Percentiles rank a stretch among this genome's conserved stretches.
These are phyloP conservation scores for Trichophyton equinum DNA, from an alignment of 2,329 filamentous ascomycete genomes.

Conservation along the genomic window DNA sequence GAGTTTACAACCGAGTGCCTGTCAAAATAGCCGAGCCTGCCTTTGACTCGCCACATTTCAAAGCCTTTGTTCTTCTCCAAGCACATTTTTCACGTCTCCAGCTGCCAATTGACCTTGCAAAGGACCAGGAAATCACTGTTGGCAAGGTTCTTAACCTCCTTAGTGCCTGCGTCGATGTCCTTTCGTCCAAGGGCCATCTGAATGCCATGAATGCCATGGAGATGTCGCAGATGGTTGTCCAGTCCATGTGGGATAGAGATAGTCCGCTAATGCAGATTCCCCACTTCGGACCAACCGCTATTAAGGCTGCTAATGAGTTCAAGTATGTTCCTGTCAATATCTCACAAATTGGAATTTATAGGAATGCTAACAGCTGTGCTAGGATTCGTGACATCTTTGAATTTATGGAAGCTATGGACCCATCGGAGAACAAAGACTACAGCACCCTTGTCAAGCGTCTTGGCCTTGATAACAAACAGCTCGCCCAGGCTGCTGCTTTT, in stretches of 20 bases:
- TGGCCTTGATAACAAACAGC: conserved; percentile 64
- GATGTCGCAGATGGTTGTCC: conserved; percentile 97
- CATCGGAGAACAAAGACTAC: conserved; percentile 78
- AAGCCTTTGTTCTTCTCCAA: conserved; percentile 91
- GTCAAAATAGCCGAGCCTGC: conserved; percentile 84
- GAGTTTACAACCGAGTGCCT: conserved; percentile 86
- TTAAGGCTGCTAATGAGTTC: conserved; percentile 69
- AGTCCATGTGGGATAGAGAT: conserved; percentile 98
- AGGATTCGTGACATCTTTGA: conserved; percentile 90
- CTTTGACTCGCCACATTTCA: conserved; percentile 94
- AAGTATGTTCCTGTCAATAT: conserved; percentile 42
- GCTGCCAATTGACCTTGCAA: conserved; percentile 84
- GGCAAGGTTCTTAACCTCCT: conserved; percentile 75
- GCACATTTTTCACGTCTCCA: conserved; percentile 98
- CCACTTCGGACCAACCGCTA: conserved; percentile 72
- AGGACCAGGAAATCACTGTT: conserved; percentile 84
- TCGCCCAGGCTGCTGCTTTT: conserved; percentile 82
- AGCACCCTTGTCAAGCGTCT: conserved; percentile 63
- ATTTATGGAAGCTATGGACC: conserved; percentile 98
- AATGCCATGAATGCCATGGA: conserved; percentile 99
- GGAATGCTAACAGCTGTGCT: conserved; percentile 18
- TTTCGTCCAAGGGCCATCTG: conserved; percentile 88
- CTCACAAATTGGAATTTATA: conserved; percentile 2
- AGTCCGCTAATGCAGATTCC: conserved; percentile 95
- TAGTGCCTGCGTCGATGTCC: conserved; percentile 83